These are phyloP conservation scores for Boletellus ananiceps DNA, from an alignment of 768 basidiomycete genomes.

Conservation along the genomic window DNA sequence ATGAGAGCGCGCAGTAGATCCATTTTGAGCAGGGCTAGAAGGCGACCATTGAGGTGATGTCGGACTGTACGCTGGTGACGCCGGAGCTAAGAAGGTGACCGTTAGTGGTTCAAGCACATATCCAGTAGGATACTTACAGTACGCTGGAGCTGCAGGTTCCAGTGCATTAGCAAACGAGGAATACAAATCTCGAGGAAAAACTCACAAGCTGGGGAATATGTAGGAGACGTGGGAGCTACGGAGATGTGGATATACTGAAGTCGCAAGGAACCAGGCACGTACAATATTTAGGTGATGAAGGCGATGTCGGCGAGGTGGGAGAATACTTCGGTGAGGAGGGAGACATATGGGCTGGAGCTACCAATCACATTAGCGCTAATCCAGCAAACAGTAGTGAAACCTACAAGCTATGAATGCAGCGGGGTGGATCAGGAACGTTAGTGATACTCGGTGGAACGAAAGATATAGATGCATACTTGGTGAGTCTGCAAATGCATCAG, in stretches of 20 bases:
- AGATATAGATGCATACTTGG: constrained; percentile 56
- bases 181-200: constrained; percentile 13
- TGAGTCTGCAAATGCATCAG: constrained; percentile 49
- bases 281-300: constrained; percentile 92
- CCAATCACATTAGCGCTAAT: constrained; percentile 9
- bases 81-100: constrained; percentile 51
- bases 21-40: constrained; percentile 65
- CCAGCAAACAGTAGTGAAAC: constrained; percentile 24
- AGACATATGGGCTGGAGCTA: constrained; percentile 78
- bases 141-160: constrained; percentile 58
- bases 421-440: constrained; percentile 15
- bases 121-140: constrained; percentile 51
- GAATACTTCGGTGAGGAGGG: constrained; percentile 92
- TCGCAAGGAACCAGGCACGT: constrained; percentile 26
- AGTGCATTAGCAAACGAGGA: constrained; percentile 4
- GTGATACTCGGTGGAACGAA: constrained; percentile 13
- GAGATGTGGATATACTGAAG: constrained; percentile 10
- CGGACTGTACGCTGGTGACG: constrained; percentile 83
- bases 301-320: constrained; percentile 89
- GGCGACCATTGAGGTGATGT: constrained; percentile 84
- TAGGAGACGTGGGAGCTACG: constrained; percentile 78
- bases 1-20: constrained; percentile 36
- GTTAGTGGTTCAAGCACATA: constrained; percentile 3
- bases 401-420: constrained; percentile 51
- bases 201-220: constrained; percentile 86